Percentiles rank a stretch among this genome's conserved stretches.
phyloP scores from a whole-genome alignment of 169 alveolate species.

The Besnoitia besnoiti region DNA sequence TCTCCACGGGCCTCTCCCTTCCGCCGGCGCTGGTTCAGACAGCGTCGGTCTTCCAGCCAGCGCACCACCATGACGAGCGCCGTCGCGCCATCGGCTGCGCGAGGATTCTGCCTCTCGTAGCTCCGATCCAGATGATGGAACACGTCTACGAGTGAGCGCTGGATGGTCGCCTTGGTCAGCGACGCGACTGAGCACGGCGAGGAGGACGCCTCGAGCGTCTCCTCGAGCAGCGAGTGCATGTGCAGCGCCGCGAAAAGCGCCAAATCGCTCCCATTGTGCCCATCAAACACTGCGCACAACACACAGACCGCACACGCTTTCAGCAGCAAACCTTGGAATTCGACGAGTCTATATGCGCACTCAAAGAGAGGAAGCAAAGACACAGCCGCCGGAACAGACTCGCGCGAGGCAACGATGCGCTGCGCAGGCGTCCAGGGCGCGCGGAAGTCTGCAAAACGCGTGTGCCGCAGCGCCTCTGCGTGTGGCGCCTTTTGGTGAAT shows the following conservation, averaged over 20 bases:
- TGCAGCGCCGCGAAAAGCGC: background rate
- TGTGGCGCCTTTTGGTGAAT: no score
- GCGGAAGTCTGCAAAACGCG: no score
- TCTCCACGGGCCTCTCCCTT: background rate
- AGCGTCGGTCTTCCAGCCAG: background rate
- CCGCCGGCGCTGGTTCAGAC: background rate
- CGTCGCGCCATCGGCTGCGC: background rate
- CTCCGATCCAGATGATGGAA: background rate
- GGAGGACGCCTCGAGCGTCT: background rate
- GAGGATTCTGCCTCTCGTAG: background rate
- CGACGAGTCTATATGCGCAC: no score
- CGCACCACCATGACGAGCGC: background rate
- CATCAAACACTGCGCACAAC: conserved; percentile 9
- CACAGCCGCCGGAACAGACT: background rate
- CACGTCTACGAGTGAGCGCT: background rate
- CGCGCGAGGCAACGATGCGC: background rate
- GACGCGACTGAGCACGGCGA: background rate
- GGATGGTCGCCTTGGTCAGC: background rate
- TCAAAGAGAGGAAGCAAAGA: background rate
- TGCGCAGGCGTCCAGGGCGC: background rate
- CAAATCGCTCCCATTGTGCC: conserved; percentile 13
- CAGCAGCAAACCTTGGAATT: background rate
- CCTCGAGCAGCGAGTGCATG: background rate
- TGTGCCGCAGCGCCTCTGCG: no score
- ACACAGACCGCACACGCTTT: no score